These are phyloP conservation scores for Dactylonectria estremocensis DNA, from an alignment of 2,329 filamentous ascomycete genomes.

Conservation along the genomic window DNA sequence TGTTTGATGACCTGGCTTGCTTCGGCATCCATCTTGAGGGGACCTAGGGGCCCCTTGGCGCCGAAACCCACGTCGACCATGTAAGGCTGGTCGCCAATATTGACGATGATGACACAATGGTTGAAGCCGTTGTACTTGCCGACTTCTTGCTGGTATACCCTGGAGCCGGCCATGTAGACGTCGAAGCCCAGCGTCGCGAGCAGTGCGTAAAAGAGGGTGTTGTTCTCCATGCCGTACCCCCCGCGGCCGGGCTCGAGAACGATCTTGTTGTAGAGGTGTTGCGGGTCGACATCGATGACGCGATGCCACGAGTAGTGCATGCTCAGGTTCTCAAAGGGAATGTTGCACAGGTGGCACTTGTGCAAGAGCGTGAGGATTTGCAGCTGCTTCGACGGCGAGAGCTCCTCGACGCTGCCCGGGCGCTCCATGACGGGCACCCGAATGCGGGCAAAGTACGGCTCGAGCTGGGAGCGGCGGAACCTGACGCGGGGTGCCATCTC, in stretches of 20 bases:
- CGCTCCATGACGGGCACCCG: conserved; percentile 21
- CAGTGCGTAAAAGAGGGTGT: conserved; percentile 62
- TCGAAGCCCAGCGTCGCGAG: conserved; percentile 64
- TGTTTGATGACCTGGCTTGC: conserved; percentile 48
- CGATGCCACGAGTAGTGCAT: conserved; percentile 64
- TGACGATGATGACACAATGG: conserved; percentile 74
- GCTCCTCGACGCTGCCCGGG: conserved; percentile 12
- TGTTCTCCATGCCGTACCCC: conserved; percentile 68
- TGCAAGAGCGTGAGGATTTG: conserved; percentile 52
- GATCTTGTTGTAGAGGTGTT: conserved; percentile 60
- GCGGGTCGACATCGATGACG: conserved; percentile 56
- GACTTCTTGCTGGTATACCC: conserved; percentile 49
- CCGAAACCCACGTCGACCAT: conserved; percentile 75
- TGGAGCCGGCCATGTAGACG: conserved; percentile 66
- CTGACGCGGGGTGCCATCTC: conserved; percentile 21
- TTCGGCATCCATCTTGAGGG: conserved; percentile 51
- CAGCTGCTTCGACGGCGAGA: conserved; percentile 43
- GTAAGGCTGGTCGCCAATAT: conserved; percentile 63
- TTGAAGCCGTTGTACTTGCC: conserved; percentile 40
- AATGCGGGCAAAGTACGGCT: conserved; percentile 37
- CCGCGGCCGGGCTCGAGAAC: conserved; percentile 55
- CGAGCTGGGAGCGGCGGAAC: conserved; percentile 26
- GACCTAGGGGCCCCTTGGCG: conserved; percentile 56
- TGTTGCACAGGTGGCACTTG: conserved; percentile 61
- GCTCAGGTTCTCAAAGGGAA: conserved; percentile 70